Percentiles rank a stretch among this genome's conserved stretches.
Evolutionary conservation across 1,284 basidiomycete species (phyloP).

Genomic region (Moesziomyces parantarcticus): DNA sequence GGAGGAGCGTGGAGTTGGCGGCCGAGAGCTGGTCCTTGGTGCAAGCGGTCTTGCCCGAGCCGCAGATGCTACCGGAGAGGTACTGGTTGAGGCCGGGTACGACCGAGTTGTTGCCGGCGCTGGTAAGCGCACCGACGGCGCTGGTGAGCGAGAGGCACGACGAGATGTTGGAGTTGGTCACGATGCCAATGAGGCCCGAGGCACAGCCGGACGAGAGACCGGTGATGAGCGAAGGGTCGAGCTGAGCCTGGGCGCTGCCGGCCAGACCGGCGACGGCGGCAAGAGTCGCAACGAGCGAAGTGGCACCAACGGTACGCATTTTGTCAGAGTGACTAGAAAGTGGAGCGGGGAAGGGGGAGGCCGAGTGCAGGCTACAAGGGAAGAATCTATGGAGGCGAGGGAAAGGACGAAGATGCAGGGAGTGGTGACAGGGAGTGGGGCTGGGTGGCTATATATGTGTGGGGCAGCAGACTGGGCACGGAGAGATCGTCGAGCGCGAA

Average conservation of each 20-base stretch:
- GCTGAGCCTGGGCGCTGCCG: conserved; percentile 23
- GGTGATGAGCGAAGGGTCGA: conserved; percentile 44
- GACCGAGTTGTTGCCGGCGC: conserved; percentile 26
- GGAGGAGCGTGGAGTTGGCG: conserved; percentile 34
- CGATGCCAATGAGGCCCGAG: conserved; percentile 24
- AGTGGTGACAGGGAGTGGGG: neutral
- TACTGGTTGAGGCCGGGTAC: conserved; percentile 33
- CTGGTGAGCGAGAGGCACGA: conserved; percentile 28
- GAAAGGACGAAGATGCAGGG: neutral
- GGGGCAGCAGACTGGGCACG: too few relatives aligned
- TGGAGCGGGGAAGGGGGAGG: neutral
- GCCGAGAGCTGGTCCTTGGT: conserved; percentile 12
- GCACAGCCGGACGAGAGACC: conserved; percentile 39
- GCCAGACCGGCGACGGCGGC: conserved; percentile 16
- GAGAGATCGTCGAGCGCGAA: too few relatives aligned
- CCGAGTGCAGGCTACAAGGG: neutral
- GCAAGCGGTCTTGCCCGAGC: conserved; percentile 22
- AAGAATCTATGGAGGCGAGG: neutral
- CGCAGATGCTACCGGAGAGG: conserved; percentile 30
- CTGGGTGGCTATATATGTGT: too few relatives aligned
- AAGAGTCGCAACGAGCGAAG: conserved; percentile 18
- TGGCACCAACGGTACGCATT: conserved; percentile 27
- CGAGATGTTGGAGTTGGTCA: conserved; percentile 41
- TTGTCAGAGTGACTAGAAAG: neutral
- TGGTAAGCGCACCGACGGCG: conserved; percentile 38